phyloP scores from a whole-genome alignment of 2,329 filamentous ascomycete genomes.

The Fusarium robinianum region DNA sequence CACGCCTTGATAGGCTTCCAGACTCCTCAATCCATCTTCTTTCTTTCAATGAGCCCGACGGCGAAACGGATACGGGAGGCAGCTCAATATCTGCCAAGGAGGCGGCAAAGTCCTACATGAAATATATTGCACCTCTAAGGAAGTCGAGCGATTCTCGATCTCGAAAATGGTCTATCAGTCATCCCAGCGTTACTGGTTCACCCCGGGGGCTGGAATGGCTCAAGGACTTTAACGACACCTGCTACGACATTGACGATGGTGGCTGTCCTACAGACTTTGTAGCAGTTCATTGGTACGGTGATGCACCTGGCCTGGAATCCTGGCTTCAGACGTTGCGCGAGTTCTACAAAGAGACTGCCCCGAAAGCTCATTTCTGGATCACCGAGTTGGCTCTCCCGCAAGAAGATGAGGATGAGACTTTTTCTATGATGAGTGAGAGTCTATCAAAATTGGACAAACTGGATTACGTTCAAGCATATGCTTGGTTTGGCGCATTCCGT shows the following conservation, averaged over 20 bases:
- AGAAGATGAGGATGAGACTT: slow-evolving; percentile 39
- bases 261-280: slow-evolving; percentile 49
- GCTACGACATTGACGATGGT: slow-evolving; percentile 44
- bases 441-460: slow-evolving; percentile 42
- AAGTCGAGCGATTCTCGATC: slow-evolving; percentile 17
- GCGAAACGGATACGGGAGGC: slow-evolving; percentile 45
- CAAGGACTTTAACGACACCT: slow-evolving; percentile 46
- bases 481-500: slow-evolving; percentile 49
- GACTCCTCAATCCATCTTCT: slow-evolving; percentile 45
- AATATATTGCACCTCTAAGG: slow-evolving; percentile 44
- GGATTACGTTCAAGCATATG: slow-evolving; percentile 44
- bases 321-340: slow-evolving; percentile 44
- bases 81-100: slow-evolving; percentile 46
- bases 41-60: slow-evolving; percentile 50
- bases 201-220: slow-evolving; percentile 46
- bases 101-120: slow-evolving; percentile 45
- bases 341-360: slow-evolving; percentile 41
- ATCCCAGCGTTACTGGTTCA: slow-evolving; percentile 49
- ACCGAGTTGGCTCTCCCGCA: slow-evolving; percentile 48
- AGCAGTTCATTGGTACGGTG: slow-evolving; percentile 49
- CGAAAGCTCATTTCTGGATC: slow-evolving; percentile 41
- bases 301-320: slow-evolving; percentile 41
- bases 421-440: slow-evolving; percentile 48
- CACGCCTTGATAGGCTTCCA: slow-evolving; percentile 37
- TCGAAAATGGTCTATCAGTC: slow-evolving; percentile 45